Conservation (phyloP, 2,329 filamentous ascomycete genomes). For the Ophiocordyceps sinensis region DNA sequence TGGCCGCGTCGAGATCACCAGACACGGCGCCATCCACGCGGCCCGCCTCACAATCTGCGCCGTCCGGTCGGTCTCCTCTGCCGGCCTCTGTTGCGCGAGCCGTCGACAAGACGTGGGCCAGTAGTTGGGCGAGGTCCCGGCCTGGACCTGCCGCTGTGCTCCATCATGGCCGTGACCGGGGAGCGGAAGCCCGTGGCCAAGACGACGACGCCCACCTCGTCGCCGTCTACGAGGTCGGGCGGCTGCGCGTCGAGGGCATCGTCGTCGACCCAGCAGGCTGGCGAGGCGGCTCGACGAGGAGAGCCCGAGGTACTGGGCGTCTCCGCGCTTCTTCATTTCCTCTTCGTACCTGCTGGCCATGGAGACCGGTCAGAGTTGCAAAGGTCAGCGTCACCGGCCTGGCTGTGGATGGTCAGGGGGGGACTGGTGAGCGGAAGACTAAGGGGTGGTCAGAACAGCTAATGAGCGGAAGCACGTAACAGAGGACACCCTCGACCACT, state of each 20-base stretch:
- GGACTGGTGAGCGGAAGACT: background rate
- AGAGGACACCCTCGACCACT: too few relatives aligned
- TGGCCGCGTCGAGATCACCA: too few relatives aligned
- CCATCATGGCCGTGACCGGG: conserved; percentile 15
- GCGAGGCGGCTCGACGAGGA: conserved; percentile 5
- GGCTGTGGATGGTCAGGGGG: background rate
- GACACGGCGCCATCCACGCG: conserved; percentile 21
- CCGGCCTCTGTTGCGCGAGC: conserved; percentile 6
- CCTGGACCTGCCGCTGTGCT: conserved; percentile 14
- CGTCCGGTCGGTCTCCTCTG: conserved; percentile 31
- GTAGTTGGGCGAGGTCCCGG: conserved; percentile 22
- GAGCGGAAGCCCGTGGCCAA: conserved; percentile 23
- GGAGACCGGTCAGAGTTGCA: background rate
- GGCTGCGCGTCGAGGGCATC: conserved; percentile 12
- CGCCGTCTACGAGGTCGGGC: conserved; percentile 11
- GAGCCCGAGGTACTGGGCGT: conserved; percentile 17
- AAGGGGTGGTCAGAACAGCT: background rate
- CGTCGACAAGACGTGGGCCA: conserved; percentile 20
- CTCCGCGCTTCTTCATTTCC: conserved; percentile 20
- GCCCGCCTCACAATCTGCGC: conserved; percentile 23
- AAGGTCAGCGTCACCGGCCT: background rate
- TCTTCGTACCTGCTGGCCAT: conserved; percentile 15
- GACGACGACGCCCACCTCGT: conserved; percentile 20
- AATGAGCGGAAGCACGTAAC: background rate
- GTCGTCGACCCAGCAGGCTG: conserved; percentile 19